Percentiles rank a stretch among this genome's conserved stretches.
These are phyloP conservation scores for Gossypium gossypioides DNA, from an alignment of 441 rosid genomes.

Conservation along the genomic window DNA sequence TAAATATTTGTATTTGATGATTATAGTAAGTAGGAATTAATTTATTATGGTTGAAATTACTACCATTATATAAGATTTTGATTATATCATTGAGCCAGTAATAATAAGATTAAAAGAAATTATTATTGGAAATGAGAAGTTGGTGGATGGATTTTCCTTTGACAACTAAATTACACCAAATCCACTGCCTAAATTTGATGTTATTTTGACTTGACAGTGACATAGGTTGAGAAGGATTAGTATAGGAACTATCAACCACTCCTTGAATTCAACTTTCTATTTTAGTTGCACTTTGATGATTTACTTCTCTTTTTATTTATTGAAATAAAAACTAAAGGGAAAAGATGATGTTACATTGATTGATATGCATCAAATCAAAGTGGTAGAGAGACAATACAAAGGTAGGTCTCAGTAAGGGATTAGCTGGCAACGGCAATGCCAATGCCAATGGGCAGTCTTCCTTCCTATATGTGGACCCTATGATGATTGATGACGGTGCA, in stretches of 20 bases:
- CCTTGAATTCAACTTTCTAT: too few relatives aligned
- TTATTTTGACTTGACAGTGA: background rate
- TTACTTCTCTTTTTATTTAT: too few relatives aligned
- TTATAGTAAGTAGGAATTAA: too few relatives aligned
- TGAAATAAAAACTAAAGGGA: background rate
- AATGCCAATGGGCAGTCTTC: background rate
- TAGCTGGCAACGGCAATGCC: constrained; percentile 8
- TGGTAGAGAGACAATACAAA: background rate
- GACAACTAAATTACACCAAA: background rate
- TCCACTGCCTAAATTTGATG: background rate
- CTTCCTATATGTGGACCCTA: background rate
- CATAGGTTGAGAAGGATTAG: too few relatives aligned
- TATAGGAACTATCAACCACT: too few relatives aligned
- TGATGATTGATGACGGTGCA: background rate
- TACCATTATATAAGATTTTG: background rate
- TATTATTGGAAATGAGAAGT: background rate
- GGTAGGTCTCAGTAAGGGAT: background rate
- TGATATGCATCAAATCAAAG: background rate
- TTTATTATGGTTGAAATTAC: background rate
- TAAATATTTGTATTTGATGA: too few relatives aligned
- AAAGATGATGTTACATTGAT: background rate
- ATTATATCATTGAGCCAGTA: background rate
- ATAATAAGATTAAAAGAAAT: background rate
- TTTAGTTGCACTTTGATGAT: too few relatives aligned
- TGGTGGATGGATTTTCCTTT: background rate